These are phyloP conservation scores for sweet orange (Citrus sinensis) DNA, from an alignment of 345 rosid species.

Conservation along the genomic window DVS_A1.0 CM039163.1:4642501-4643000, in stretches of 20 bases:
- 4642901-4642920: too few species aligned
- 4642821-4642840: too few species aligned
- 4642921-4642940: too few species aligned
- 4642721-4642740: not conserved
- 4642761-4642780: not conserved
- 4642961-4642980: too few species aligned
- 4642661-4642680: not conserved
- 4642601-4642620: not conserved
- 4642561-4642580: slow-evolving; percentile 9
- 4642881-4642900: too few species aligned
- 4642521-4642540: slow-evolving; percentile 3
- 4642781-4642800: too few species aligned
- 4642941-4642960: too few species aligned
- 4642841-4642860: too few species aligned
- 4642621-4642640: slow-evolving; percentile 7
- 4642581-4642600: not conserved
- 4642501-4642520: slow-evolving; percentile 6
- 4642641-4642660: not conserved
- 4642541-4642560: not conserved
- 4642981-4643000: too few species aligned
- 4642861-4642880: too few species aligned
- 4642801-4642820: too few species aligned
- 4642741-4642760: not conserved
- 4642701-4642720: not conserved
- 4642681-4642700: not conserved